Evolutionary conservation across 345 rosid species (phyloP), one percentile per base, ranked within the genome.

Genomic region (Boechera divaricarpa): DNA sequence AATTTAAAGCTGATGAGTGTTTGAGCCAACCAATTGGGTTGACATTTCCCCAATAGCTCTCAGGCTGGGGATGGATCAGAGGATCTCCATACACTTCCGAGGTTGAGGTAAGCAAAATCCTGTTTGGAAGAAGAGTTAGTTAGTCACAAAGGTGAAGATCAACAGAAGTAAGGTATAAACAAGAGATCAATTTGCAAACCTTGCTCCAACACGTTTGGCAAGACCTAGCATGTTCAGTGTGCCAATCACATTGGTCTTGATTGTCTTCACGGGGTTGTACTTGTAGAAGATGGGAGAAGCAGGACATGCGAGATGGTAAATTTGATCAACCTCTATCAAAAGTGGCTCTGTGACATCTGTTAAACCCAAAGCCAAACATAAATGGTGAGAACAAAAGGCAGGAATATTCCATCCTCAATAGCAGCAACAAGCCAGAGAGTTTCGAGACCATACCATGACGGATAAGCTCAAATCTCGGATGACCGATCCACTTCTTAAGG

Each of bases 51-150:
- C 99, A 95, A 63, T 91, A 95, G 79, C 79, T 88, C 88, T 95
- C 99, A 0, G 93, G 92, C 56, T 93, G 99, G 41, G 98, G 98
- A 55, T 93, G 97, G 4, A 93, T 72, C 42, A 91, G 96, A 68
- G 98, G 97, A 88, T 91, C 98, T 8, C 98, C 98, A 81, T 91
- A 91, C 36, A 94, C 97, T 84, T 94, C 97, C 5, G 98, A 91
- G 76, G 99, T 95, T 32, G 99, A 92, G 51, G 99, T 92, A 61
- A 95, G 94, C 80, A 92, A 82, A 81, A 95, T 95, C 80, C 99
- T 95, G 88, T 68, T 67, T 15, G 47, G n/a, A 53, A 42, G 4
- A 52, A 36, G 36, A 41, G 2, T 29, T 18, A 24, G 0, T 58
- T 26, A 26, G 60, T 55, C 10, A 67, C 11, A 52, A 33, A 32